Base-by-base conservation (phyloP, 164 flowering plant genomes). In the Aristolochia contorta region DNA sequence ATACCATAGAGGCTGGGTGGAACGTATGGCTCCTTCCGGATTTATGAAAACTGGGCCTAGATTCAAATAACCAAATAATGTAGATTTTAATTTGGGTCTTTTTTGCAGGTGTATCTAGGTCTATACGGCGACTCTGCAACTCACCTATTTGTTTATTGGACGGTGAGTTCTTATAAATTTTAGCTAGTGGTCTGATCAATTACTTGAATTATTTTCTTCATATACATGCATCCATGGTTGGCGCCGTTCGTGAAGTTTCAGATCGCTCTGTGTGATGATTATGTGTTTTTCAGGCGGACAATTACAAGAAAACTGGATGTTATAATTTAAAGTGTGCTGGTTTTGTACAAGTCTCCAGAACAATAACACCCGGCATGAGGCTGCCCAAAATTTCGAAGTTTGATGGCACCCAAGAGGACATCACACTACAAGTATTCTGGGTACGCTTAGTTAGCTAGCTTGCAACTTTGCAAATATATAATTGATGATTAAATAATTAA, bases 141-240 rank as follows among this genome's bases (percentile, higher is more conserved):
- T n/a, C 54, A 18, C 22, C 57, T 54, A 4, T 54, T 54, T 23
- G 33, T 54, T 4, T 53, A 53, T 22, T 53, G 56, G 56, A 54
- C 32, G 27, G 56, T 53, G 12, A 53, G 56, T 19, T n/a, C 5
- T 5, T 27, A n/a, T n/a, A n/a, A 27, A 27, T 27, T n/a, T 27
- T 27, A 27, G 30, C 30, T 27, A 27, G 30, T 27, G 2, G 3
- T 27, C 30, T 27, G 30, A 27, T 27, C 30, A 27, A 27, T 27
- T 5, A 27, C 30, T 27, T 27, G 30, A 27, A 27, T 2, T 27
- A 27, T 27, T 27, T 27, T 27, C 30, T 27, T 27, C 30, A 27
- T 27, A 27, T 27, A 27, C 30, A 27, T 27, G n/a, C n/a, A n/a
- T n/a, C n/a, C n/a, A n/a, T n/a, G n/a, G n/a, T n/a, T n/a, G n/a